phyloP scores from a whole-genome alignment of 768 basidiomycete species.

The Mycena rebaudengoi region DNA sequence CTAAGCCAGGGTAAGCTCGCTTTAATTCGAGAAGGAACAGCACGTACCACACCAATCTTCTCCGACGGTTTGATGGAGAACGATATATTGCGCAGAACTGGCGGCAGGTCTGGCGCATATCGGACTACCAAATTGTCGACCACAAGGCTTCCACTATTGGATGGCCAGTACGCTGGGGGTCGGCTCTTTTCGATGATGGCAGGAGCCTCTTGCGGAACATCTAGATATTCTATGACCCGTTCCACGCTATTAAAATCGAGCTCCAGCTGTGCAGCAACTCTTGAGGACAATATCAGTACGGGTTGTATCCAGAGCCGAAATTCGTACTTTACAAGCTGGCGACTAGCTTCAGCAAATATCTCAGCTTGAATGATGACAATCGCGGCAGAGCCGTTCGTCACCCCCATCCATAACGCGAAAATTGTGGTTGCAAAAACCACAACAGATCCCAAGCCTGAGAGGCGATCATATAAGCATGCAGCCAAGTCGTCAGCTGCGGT shows the following conservation, averaged over 20 bases:
- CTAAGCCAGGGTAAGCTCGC: slow-evolving; percentile 37
- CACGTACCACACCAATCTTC: slow-evolving; percentile 72
- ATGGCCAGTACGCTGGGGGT: slow-evolving; percentile 81
- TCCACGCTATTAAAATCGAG: slow-evolving; percentile 81
- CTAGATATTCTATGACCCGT: slow-evolving; percentile 75
- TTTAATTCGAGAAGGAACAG: background rate
- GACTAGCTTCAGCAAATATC: slow-evolving; percentile 73
- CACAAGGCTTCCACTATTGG: slow-evolving; percentile 61
- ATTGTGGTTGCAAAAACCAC: slow-evolving; percentile 74
- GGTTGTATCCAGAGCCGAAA: background rate
- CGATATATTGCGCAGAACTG: slow-evolving; percentile 64
- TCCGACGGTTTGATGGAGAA: slow-evolving; percentile 68
- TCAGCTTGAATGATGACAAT: slow-evolving; percentile 78
- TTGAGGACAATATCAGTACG: slow-evolving; percentile 29
- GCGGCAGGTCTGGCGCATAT: slow-evolving; percentile 70
- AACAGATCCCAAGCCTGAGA: slow-evolving; percentile 72
- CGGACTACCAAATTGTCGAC: slow-evolving; percentile 67
- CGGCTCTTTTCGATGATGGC: slow-evolving; percentile 60
- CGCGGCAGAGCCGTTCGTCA: slow-evolving; percentile 69
- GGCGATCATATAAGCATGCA: background rate
- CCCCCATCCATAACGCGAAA: slow-evolving; percentile 68
- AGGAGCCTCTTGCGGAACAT: slow-evolving; percentile 73
- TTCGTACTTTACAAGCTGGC: slow-evolving; percentile 65
- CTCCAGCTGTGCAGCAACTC: slow-evolving; percentile 75
- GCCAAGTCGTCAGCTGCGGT: too few relatives aligned